Evolutionary conservation across 305 asterid genomes (phyloP).

Genomic region (Lippia alba): DNA sequence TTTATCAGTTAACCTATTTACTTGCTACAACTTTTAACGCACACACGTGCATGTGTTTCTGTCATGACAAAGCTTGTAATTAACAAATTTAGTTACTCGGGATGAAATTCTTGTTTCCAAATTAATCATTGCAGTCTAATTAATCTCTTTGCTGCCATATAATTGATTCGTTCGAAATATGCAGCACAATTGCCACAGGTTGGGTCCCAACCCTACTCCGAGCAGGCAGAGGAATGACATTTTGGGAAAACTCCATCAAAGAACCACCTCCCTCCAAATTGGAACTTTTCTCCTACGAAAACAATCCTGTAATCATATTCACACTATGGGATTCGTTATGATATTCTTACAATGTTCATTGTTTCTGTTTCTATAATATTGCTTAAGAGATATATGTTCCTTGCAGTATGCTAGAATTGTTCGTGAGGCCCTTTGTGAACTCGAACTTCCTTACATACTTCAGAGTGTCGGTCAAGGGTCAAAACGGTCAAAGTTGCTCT

Average conservation of each 20-base stretch:
- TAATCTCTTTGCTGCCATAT: not conserved
- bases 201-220: constrained; percentile 88
- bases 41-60: no score
- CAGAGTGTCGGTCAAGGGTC: constrained; percentile 78
- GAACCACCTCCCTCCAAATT: constrained; percentile 61
- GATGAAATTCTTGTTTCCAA: not conserved
- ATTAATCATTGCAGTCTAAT: not conserved
- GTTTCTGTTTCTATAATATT: not conserved
- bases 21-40: no score
- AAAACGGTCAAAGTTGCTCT: constrained; percentile 46
- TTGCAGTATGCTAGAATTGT: constrained; percentile 77
- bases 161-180: constrained; percentile 26
- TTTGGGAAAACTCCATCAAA: constrained; percentile 62
- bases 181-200: constrained; percentile 77
- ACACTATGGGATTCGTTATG: not conserved
- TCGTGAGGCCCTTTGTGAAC: constrained; percentile 80
- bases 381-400: not conserved
- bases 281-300: constrained; percentile 82
- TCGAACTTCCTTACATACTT: constrained; percentile 79
- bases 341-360: not conserved
- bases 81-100: not conserved
- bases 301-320: constrained; percentile 62
- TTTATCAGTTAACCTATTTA: not conserved
- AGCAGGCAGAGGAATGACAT: constrained; percentile 87
- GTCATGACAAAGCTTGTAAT: not conserved